Conservation (phyloP, 495 filamentous ascomycete genomes). For the Tuber melanosporum region DNA sequence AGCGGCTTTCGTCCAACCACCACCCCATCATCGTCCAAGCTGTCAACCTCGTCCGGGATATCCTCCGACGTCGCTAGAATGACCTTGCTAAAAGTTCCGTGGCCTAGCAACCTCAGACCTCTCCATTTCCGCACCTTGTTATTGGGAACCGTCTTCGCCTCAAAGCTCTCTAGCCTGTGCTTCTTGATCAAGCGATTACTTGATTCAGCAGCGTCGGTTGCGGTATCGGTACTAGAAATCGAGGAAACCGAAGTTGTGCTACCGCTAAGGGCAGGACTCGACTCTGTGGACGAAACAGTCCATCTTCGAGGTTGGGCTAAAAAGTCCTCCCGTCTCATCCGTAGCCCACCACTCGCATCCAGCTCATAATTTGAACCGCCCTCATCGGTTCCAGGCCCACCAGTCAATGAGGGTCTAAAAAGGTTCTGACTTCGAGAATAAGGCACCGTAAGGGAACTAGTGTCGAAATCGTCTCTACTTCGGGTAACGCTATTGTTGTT, state of each 20-base stretch:
- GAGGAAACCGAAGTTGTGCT: constrained; percentile 44
- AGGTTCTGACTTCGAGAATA: constrained; percentile 24
- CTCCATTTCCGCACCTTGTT: constrained; percentile 60
- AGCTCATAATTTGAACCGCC: constrained; percentile 45
- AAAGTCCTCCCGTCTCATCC: constrained; percentile 37
- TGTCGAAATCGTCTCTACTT: constrained; percentile 43
- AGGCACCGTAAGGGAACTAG: constrained; percentile 28
- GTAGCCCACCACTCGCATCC: constrained; percentile 53
- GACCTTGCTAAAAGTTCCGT: constrained; percentile 93
- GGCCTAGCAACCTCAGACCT: constrained; percentile 71
- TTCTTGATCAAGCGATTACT: constrained; percentile 39
- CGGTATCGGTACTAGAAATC: constrained; percentile 38
- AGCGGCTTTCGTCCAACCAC: constrained; percentile 46
- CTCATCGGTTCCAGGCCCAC: constrained; percentile 32
- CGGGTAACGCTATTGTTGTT: constrained; percentile 40
- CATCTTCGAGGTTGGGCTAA: constrained; percentile 50
- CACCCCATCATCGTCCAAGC: constrained; percentile 42
- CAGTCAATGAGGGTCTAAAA: constrained; percentile 21
- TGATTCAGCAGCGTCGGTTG: constrained; percentile 27
- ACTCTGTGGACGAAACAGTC: constrained; percentile 45
- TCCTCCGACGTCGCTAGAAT: constrained; percentile 68
- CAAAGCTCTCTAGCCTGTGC: constrained; percentile 53
- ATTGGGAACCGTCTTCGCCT: constrained; percentile 54
- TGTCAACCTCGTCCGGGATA: constrained; percentile 43
- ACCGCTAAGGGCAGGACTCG: constrained; percentile 40